Base-by-base conservation (phyloP, 2,329 filamentous ascomycete species). In the Fusarium lateritium region DNA sequence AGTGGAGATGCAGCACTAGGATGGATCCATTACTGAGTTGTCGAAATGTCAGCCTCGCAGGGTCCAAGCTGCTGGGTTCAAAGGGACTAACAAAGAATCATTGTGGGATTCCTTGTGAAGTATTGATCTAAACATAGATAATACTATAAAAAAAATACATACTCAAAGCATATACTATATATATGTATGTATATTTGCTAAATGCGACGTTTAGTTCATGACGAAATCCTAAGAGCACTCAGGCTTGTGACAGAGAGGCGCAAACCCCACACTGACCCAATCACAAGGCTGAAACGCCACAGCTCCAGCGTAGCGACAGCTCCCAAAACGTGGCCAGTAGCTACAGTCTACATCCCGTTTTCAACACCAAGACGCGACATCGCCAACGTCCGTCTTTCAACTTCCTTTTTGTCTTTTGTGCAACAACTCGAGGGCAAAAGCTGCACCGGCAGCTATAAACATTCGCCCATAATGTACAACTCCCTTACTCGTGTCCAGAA, bases 401-500 rank as follows among this genome's bases (percentile, higher is more conserved):
- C 26, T 28, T 42, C 40, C 31, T 17, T 34, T 33, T 34, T 19
- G 19, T 54, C 28, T 52, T 45, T n/a, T 26, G 13, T 44, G 46
- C 21, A 59, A 34, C 53, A 42, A 46, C 19, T 42, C 17, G 15
- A 67, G 43, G 51, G 55, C 28, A 65, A 60, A 68, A 66, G 66
- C 69, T 58, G 64, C 66, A 46, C 53, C 55, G 51, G 58, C 59
- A 56, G 56, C 46, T 50, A 45, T 19, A 33, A 31, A n/a, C 51
- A 51, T 17, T 60, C 62, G 63, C 69, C 77, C 83, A 85, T 64
- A 65, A 98, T 99, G 96, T 91, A 98, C 82, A 97, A 93, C 77
- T 88, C 92, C 46, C 82, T 97, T 49, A 94, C 92, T 67, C 93
- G 96, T 73, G 81, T 91, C 72, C 96, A 99, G 82, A 95, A 94